Evolutionary conservation across 2,329 filamentous ascomycete species (phyloP).

Genomic region (Aureobasidium sp.): DNA sequence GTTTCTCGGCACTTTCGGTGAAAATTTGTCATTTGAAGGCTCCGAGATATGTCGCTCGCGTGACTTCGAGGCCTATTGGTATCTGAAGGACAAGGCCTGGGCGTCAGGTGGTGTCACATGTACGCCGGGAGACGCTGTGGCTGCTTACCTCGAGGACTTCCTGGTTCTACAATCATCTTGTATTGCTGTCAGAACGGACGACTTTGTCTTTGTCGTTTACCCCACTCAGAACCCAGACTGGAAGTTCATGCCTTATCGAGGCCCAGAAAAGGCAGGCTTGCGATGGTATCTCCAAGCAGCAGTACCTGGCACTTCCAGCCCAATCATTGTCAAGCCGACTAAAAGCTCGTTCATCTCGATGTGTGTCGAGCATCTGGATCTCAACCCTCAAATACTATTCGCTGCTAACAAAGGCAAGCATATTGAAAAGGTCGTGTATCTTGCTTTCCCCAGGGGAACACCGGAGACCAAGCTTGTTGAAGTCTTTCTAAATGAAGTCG

Average conservation of each 20-base stretch:
- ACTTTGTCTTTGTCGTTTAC: slow-evolving; percentile 23
- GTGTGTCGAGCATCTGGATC: not conserved
- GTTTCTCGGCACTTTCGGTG: not conserved
- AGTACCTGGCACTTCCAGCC: not conserved
- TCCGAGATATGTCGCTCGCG: not conserved
- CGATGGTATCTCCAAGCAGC: slow-evolving; percentile 14
- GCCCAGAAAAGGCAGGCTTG: not conserved
- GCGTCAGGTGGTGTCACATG: not conserved
- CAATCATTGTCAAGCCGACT: not conserved
- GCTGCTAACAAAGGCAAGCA: slow-evolving; percentile 5
- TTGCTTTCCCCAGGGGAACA: slow-evolving; percentile 23
- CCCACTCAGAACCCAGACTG: slow-evolving; percentile 23
- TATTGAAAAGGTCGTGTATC: slow-evolving; percentile 21
- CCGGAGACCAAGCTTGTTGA: slow-evolving; percentile 22
- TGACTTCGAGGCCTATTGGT: slow-evolving; percentile 15
- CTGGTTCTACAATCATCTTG: slow-evolving; percentile 21
- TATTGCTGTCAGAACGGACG: slow-evolving; percentile 18
- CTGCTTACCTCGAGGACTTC: slow-evolving; percentile 19
- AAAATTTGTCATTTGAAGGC: not conserved
- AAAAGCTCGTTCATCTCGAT: not conserved
- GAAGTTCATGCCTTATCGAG: slow-evolving; percentile 21
- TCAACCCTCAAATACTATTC: slow-evolving; percentile 6
- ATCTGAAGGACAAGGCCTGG: not conserved
- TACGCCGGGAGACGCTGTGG: not conserved
- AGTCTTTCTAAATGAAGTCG: slow-evolving; percentile 19